phyloP scores from a whole-genome alignment of 805 yeast species.

The Kodamaea restingae region DNA sequence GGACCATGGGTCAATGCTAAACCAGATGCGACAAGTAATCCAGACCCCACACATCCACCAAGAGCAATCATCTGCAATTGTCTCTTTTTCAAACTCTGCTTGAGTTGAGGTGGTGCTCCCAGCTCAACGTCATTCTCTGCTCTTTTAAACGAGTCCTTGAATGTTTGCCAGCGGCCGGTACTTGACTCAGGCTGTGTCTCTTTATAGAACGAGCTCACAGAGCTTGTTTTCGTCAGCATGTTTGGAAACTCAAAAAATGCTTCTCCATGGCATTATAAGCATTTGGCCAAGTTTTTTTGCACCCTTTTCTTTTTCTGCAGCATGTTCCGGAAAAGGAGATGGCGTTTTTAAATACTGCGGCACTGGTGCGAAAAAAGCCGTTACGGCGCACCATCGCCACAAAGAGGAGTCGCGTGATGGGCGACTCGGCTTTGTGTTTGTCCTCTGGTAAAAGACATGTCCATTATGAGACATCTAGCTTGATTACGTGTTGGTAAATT shows the following conservation, averaged over 20 bases:
- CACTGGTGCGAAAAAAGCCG: conserved; percentile 4
- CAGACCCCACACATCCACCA: conserved; percentile 42
- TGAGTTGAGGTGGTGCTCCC: conserved; percentile 12
- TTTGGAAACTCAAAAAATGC: neutral
- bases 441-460: no score
- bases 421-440: no score
- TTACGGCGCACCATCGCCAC: neutral
- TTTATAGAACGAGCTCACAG: conserved; percentile 3
- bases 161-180: conserved; percentile 19
- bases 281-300: neutral
- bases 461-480: no score
- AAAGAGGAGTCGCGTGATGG: neutral
- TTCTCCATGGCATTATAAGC: neutral
- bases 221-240: conserved; percentile 6
- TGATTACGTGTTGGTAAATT: no score
- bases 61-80: conserved; percentile 38
- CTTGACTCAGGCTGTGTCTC: conserved; percentile 4
- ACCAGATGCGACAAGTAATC: conserved; percentile 39
- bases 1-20: conserved; percentile 34
- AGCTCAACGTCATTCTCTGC: conserved; percentile 17
- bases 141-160: conserved; percentile 28
- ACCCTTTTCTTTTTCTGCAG: neutral
- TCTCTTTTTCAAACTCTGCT: conserved; percentile 25
- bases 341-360: conserved; percentile 2
- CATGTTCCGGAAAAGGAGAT: neutral